These are phyloP conservation scores for Euphorbia neoarborescens DNA, from an alignment of 441 rosid species.

Conservation along the genomic window DNA sequence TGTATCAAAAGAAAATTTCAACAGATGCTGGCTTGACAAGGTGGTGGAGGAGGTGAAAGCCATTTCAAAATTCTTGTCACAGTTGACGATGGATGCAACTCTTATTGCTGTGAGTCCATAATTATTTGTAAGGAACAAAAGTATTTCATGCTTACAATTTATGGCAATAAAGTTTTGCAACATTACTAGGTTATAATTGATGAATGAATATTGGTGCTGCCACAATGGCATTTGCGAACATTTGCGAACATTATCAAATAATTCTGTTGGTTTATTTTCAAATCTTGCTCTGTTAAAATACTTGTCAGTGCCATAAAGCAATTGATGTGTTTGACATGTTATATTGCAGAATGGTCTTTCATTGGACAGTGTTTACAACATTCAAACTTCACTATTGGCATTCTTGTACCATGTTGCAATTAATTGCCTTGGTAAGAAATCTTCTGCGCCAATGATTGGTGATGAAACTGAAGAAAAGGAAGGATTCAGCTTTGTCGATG, in stretches of 20 bases:
- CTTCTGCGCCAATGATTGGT: constrained; percentile 35
- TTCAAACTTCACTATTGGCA: constrained; percentile 72
- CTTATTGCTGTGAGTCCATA: constrained; percentile 55
- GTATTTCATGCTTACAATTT: constrained; percentile 16
- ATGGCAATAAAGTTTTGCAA: constrained; percentile 2
- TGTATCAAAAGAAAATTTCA: constrained; percentile 35
- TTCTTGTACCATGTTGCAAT: constrained; percentile 72
- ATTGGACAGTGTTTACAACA: constrained; percentile 40
- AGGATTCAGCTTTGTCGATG: constrained; percentile 62
- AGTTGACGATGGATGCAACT: constrained; percentile 60
- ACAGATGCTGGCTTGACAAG: constrained; percentile 47
- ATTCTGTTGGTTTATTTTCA: background rate
- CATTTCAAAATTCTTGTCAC: constrained; percentile 52
- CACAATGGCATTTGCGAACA: background rate
- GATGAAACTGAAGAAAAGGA: constrained; percentile 66
- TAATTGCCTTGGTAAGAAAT: constrained; percentile 51
- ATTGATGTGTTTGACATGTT: constrained; percentile 14
- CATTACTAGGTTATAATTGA: background rate
- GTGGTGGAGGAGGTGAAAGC: constrained; percentile 80
- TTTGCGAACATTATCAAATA: background rate
- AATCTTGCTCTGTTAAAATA: background rate
- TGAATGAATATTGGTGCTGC: background rate
- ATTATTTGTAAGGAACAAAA: constrained; percentile 16
- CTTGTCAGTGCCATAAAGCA: background rate
- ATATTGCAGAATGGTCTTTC: constrained; percentile 56